These are phyloP conservation scores for Suillus luteus DNA, from an alignment of 768 basidiomycete genomes.

Conservation along the genomic window DNA sequence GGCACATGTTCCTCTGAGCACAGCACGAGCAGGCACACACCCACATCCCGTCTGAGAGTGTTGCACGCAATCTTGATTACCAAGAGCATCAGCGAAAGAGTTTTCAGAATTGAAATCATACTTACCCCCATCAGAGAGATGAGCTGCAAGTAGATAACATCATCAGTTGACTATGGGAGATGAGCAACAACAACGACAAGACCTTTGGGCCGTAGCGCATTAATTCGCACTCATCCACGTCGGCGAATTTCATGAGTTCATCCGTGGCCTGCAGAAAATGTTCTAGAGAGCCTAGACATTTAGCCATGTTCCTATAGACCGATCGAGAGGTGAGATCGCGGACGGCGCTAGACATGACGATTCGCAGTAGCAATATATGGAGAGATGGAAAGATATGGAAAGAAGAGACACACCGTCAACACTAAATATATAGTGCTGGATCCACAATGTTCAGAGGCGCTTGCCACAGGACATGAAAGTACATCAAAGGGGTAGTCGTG, in stretches of 20 bases:
- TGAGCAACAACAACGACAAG: too few species aligned
- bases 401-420: constrained; percentile 14
- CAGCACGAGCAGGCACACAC: constrained; percentile 45
- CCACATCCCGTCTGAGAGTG: constrained; percentile 45
- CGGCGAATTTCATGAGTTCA: constrained; percentile 23
- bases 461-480: neutral
- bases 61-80: constrained; percentile 44
- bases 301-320: constrained; percentile 28
- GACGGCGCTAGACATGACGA: constrained; percentile 12
- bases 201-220: constrained; percentile 31
- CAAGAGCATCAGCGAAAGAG: neutral
- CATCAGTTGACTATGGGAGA: constrained; percentile 13
- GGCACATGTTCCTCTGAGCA: constrained; percentile 42
- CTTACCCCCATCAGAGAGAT: constrained; percentile 54
- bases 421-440: constrained; percentile 23
- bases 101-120: constrained; percentile 10
- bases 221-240: constrained; percentile 23
- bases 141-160: constrained; percentile 35
- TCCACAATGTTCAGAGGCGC: neutral
- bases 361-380: neutral
- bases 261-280: constrained; percentile 30
- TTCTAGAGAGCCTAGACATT: constrained; percentile 30
- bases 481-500: neutral
- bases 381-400: constrained; percentile 13
- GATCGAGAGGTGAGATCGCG: constrained; percentile 22